These are phyloP conservation scores for Elsinoe australis DNA, from an alignment of 2,329 filamentous ascomycete species.

Conservation along the genomic window DNA sequence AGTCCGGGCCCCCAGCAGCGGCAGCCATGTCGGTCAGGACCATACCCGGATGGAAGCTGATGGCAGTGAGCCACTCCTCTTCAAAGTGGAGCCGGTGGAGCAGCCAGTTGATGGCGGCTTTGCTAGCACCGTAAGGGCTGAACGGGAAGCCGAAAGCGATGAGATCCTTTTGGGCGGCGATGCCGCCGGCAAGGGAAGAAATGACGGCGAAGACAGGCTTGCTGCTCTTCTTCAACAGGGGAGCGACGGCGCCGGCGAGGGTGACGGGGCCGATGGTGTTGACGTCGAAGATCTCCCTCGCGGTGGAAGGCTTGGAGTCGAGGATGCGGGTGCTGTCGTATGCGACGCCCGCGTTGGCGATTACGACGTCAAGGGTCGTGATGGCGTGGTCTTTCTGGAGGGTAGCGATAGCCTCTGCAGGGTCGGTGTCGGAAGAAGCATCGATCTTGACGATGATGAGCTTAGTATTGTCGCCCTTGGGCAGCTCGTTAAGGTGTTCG, in stretches of 20 bases:
- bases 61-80: slow-evolving; percentile 23
- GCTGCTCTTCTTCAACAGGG: slow-evolving; percentile 30
- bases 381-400: slow-evolving; percentile 27
- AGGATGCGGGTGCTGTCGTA: slow-evolving; percentile 16
- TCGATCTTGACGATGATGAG: slow-evolving; percentile 42
- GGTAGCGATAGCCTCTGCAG: slow-evolving; percentile 28
- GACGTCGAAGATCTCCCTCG: slow-evolving; percentile 27
- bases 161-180: neutral
- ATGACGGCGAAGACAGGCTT: slow-evolving; percentile 36
- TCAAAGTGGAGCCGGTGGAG: slow-evolving; percentile 35
- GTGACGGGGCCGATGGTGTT: slow-evolving; percentile 35
- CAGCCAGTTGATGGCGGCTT: slow-evolving; percentile 36
- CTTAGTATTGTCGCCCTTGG: slow-evolving; percentile 30
- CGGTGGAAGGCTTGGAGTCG: slow-evolving; percentile 20
- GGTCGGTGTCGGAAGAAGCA: slow-evolving; percentile 24
- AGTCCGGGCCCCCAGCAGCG: neutral
- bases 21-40: slow-evolving; percentile 6
- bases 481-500: slow-evolving; percentile 26
- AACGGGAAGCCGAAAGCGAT: slow-evolving; percentile 24
- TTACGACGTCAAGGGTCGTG: slow-evolving; percentile 24
- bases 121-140: slow-evolving; percentile 41
- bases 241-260: slow-evolving; percentile 41
- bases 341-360: slow-evolving; percentile 23
- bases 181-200: slow-evolving; percentile 17
- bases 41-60: slow-evolving; percentile 28